Percentiles rank a stretch among this genome's conserved stretches.
Conservation (phyloP, 805 yeast genomes). For the Diddensiella caesifluorescens region DNA sequence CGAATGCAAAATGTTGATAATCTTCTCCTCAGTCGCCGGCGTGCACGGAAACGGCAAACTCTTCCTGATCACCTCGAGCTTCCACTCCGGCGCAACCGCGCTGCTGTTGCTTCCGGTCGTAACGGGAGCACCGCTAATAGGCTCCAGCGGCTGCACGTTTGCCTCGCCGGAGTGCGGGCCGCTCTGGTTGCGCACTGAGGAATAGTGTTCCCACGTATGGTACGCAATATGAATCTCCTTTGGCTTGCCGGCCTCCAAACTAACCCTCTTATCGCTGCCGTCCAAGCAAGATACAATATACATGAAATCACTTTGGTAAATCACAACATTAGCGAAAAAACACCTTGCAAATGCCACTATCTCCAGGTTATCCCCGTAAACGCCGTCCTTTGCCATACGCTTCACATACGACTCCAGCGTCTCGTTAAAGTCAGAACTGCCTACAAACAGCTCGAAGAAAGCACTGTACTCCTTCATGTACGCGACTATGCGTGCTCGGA, state of each 20-base stretch:
- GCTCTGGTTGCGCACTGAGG: constrained; percentile 35
- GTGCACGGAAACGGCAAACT: constrained; percentile 25
- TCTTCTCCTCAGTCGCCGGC: constrained; percentile 10
- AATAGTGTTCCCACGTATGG: constrained; percentile 42
- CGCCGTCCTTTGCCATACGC: constrained; percentile 36
- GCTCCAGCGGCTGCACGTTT: constrained; percentile 13
- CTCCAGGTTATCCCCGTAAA: constrained; percentile 39
- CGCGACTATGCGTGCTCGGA: constrained; percentile 31
- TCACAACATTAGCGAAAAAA: constrained; percentile 31
- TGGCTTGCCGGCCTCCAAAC: constrained; percentile 3
- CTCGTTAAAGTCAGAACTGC: constrained; percentile 29
- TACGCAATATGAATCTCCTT: constrained; percentile 34
- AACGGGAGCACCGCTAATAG: not conserved
- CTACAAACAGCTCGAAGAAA: constrained; percentile 32
- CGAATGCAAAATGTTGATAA: constrained; percentile 12
- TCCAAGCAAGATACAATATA: constrained; percentile 31
- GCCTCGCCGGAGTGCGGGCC: constrained; percentile 36
- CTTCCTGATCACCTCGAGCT: constrained; percentile 27
- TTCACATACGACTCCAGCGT: constrained; percentile 32
- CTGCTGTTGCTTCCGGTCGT: constrained; percentile 1
- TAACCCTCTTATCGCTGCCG: constrained; percentile 1
- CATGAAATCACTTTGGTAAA: constrained; percentile 35
- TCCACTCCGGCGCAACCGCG: constrained; percentile 26
- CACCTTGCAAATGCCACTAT: constrained; percentile 37
- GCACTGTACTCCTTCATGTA: constrained; percentile 30